Evolutionary conservation across 306 rosid genomes (phyloP).

Genomic region (Cicer bijugum): DNA sequence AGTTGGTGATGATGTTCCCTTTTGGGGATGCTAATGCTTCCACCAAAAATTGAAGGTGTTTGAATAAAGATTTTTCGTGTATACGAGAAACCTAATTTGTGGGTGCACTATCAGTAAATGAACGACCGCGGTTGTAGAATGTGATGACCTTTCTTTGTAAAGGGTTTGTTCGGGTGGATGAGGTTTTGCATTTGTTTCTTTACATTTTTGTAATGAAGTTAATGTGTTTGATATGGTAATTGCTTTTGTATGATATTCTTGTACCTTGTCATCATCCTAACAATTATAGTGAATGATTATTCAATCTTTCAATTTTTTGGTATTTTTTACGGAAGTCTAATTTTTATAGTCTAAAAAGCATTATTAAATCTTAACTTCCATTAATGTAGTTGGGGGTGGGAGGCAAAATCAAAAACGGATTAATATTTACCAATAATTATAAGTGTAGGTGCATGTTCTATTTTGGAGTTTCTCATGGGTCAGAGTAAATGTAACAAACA

Average conservation of each 20-base stretch:
- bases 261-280: constrained; percentile 30
- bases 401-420: too few species aligned
- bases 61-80: constrained; percentile 37
- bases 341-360: too few species aligned
- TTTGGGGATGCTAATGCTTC: constrained; percentile 9
- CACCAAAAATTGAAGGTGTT: constrained; percentile 14
- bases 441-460: background rate
- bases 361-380: too few species aligned
- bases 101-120: constrained; percentile 37
- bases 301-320: too few species aligned
- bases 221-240: constrained; percentile 31
- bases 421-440: background rate
- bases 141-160: constrained; percentile 14
- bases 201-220: constrained; percentile 36
- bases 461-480: background rate
- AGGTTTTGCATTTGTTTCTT: constrained; percentile 37
- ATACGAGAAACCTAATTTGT: constrained; percentile 32
- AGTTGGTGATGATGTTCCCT: constrained; percentile 21
- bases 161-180: constrained; percentile 28
- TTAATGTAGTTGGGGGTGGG: too few species aligned
- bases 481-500: background rate
- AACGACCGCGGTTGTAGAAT: constrained; percentile 43
- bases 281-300: background rate
- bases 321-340: too few species aligned
- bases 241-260: constrained; percentile 8